These are phyloP conservation scores for Magnusiomyces paraingens DNA, from an alignment of 1,139 yeast species.

Conservation along the genomic window DNA sequence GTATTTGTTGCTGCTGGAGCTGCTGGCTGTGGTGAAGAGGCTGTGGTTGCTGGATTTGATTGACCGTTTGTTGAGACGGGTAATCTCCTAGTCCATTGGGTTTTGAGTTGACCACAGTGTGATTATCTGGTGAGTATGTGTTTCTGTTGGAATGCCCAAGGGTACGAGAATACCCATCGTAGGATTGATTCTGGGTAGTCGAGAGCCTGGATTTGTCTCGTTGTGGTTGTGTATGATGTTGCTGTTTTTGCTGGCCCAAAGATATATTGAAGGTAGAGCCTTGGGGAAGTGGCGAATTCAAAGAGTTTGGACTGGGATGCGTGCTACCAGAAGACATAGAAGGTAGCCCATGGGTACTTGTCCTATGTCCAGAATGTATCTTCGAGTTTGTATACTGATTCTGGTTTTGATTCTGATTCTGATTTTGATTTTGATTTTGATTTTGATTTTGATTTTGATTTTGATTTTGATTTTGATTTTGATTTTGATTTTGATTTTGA, in stretches of 20 bases:
- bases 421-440: too few relatives aligned
- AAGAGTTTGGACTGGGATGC: too few relatives aligned
- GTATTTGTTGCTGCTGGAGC: too few relatives aligned
- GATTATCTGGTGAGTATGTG: neutral
- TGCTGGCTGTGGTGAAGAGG: neutral
- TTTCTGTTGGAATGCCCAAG: neutral
- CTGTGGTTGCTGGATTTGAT: neutral
- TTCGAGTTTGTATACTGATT: neutral
- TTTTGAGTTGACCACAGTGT: neutral
- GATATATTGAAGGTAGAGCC: too few relatives aligned
- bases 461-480: too few relatives aligned
- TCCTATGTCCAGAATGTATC: neutral
- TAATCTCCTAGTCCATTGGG: neutral
- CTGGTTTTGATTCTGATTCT: neutral
- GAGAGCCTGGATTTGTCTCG: neutral
- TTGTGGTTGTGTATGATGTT: neutral
- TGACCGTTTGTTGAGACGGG: neutral
- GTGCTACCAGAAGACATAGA: too few relatives aligned
- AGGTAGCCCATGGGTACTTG: neutral
- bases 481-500: too few relatives aligned
- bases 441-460: neutral
- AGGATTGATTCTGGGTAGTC: neutral
- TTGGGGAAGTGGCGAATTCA: too few relatives aligned
- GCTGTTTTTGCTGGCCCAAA: neutral
- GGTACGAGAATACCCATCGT: too few relatives aligned